Percentiles rank a stretch among this genome's conserved stretches.
Evolutionary conservation across 306 rosid species (phyloP).

Genomic region (Citrullus colocynthis): DNA sequence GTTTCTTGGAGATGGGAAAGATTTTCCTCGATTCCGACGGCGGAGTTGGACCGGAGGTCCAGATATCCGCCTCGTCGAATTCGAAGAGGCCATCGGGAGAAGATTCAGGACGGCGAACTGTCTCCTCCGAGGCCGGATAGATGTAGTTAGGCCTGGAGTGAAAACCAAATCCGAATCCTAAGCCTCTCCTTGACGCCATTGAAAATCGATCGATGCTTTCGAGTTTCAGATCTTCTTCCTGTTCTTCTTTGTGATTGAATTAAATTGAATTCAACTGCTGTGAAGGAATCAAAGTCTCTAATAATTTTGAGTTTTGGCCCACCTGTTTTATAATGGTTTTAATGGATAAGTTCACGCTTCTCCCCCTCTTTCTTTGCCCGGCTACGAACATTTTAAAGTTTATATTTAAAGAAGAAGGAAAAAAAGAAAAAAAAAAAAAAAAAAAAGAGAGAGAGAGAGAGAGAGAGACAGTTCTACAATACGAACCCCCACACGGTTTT

Average conservation of each 20-base stretch:
- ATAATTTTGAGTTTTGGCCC: neutral
- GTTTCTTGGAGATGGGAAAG: neutral
- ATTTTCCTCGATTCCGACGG: slow-evolving; percentile 3
- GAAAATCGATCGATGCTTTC: neutral
- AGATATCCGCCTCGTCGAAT: slow-evolving; percentile 52
- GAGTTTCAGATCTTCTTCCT: neutral
- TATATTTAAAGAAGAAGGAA: neutral
- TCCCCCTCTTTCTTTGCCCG: slow-evolving; percentile 5
- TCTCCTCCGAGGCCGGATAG: slow-evolving; percentile 20
- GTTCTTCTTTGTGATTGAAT: neutral
- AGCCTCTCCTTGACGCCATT: slow-evolving; percentile 59
- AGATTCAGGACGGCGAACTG: neutral
- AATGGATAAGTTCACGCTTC: slow-evolving; percentile 23
- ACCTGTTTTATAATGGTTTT: slow-evolving; percentile 16
- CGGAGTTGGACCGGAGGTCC: slow-evolving; percentile 11
- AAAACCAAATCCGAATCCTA: slow-evolving; percentile 12
- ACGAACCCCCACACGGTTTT: slow-evolving; percentile 16
- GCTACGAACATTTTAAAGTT: slow-evolving; percentile 1
- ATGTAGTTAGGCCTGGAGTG: slow-evolving; percentile 28
- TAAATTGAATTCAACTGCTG: neutral
- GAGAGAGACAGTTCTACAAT: neutral
- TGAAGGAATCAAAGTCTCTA: neutral
- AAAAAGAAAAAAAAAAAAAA: neutral
- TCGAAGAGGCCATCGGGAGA: slow-evolving; percentile 18
- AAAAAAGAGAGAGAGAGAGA: no score